These are phyloP conservation scores for Peronospora tabacina DNA, from an alignment of 352 stramenopile species.

Conservation along the genomic window DNA sequence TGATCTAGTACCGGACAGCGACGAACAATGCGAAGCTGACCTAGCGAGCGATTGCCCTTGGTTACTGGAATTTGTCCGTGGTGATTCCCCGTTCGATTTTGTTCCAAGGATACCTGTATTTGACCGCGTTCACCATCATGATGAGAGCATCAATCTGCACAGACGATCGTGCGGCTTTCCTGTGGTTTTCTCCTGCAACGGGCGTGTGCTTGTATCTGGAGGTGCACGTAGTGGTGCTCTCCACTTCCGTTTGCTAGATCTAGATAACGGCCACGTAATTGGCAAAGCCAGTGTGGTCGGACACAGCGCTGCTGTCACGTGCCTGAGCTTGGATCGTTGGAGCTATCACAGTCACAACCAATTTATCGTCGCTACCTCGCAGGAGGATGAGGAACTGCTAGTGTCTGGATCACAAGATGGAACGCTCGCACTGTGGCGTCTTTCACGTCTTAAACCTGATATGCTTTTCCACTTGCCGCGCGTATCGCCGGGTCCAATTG, in stretches of 20 bases:
- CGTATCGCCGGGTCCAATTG: constrained; percentile 54
- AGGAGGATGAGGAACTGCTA: constrained; percentile 66
- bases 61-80: constrained; percentile 57
- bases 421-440: constrained; percentile 59
- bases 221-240: constrained; percentile 65
- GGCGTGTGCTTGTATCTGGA: constrained; percentile 62
- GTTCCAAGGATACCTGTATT: constrained; percentile 75
- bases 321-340: constrained; percentile 58
- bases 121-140: constrained; percentile 29
- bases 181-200: constrained; percentile 58
- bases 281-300: constrained; percentile 77
- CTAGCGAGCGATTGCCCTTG: constrained; percentile 42
- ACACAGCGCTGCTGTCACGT: constrained; percentile 61
- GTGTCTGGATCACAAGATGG: constrained; percentile 66
- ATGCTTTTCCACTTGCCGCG: constrained; percentile 65
- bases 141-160: constrained; percentile 12
- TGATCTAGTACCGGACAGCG: constrained; percentile 2
- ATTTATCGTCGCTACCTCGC: constrained; percentile 23
- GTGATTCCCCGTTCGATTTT: constrained; percentile 73
- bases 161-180: constrained; percentile 30
- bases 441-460: constrained; percentile 66
- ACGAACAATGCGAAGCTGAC: constrained; percentile 9
- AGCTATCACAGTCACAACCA: constrained; percentile 35
- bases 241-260: constrained; percentile 66
- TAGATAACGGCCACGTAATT: constrained; percentile 76